Evolutionary conservation across 2,329 filamentous ascomycete genomes (phyloP).

Genomic region (Aspergillus ustus): DNA sequence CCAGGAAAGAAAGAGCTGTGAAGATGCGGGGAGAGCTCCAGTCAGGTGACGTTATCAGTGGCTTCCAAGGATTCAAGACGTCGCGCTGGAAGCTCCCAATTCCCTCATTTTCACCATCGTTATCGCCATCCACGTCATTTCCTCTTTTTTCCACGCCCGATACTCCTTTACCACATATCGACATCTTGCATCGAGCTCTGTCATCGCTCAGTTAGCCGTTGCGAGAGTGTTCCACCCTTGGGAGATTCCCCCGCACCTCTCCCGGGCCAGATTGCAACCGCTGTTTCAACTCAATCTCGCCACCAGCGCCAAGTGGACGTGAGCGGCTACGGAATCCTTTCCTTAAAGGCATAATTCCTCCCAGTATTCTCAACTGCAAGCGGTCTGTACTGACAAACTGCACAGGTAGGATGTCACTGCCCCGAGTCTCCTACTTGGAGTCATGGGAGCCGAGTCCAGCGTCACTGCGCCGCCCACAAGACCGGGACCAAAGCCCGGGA

Average conservation of each 20-base stretch:
- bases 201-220: background rate
- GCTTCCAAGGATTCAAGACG: background rate
- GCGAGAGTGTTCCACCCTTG: background rate
- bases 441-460: constrained; percentile 46
- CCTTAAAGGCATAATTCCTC: background rate
- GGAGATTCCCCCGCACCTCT: constrained; percentile 7
- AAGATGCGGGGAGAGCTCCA: constrained; percentile 27
- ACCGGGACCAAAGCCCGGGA: constrained; percentile 25
- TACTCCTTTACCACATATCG: background rate
- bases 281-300: background rate
- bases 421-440: constrained; percentile 49
- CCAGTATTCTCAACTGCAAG: background rate
- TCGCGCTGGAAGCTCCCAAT: background rate
- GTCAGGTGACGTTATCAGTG: constrained; percentile 24
- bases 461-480: constrained; percentile 30
- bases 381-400: background rate
- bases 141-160: background rate
- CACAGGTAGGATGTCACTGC: constrained; percentile 44
- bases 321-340: background rate
- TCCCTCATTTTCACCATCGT: constrained; percentile 1
- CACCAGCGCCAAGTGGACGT: background rate
- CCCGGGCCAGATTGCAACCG: background rate
- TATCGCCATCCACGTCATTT: constrained; percentile 1
- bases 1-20: background rate
- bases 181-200: background rate